Base-by-base conservation (phyloP, 164 flowering plant genomes). In the Vitis labrusca region DNA sequence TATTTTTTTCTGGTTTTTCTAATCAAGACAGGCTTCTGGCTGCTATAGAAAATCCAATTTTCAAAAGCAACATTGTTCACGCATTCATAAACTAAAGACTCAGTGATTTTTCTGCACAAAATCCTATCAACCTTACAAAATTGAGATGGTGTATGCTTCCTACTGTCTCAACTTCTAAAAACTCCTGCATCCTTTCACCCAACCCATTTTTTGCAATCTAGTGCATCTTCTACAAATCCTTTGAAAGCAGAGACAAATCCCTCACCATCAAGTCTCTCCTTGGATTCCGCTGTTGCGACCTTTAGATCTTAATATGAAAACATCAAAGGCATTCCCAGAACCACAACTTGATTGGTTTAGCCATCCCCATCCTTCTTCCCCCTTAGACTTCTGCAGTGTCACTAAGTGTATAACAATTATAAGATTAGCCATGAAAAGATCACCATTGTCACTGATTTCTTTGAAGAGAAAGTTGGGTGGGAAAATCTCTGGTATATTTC, bases 81-180 rank as follows among this genome's bases (percentile, higher is more conserved):
- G 61, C 3, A 59, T 59, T 59, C 61, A 59, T 59, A 59, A 3
- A 59, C 61, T 59, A 59, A 59, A 27, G 29, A 44, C 61, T 44
- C 10, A 37, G 13, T 23, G 27, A 23, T 23, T 23, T 23, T 23
- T 23, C 27, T 23, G 27, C 27, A 23, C 27, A 23, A 23, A 23
- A 23, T 23, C 27, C 27, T 23, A 23, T 23, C 27, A 23, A 23
- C 27, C 27, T 23, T 23, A 23, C 27, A 23, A 23, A 23, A 23
- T 23, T 23, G 27, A 23, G 27, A 23, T 23, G 27, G 27, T 23
- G 27, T 23, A 23, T 23, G 27, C 27, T 19, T 19, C 27, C 27
- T 23, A 23, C 0, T 23, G 27, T 23, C 27, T 23, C 27, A 23
- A 23, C 27, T 23, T 23, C 27, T 23, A 23, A 1, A 23, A 23